phyloP scores from a whole-genome alignment of 768 basidiomycete species.

The Russula sp. region DNA sequence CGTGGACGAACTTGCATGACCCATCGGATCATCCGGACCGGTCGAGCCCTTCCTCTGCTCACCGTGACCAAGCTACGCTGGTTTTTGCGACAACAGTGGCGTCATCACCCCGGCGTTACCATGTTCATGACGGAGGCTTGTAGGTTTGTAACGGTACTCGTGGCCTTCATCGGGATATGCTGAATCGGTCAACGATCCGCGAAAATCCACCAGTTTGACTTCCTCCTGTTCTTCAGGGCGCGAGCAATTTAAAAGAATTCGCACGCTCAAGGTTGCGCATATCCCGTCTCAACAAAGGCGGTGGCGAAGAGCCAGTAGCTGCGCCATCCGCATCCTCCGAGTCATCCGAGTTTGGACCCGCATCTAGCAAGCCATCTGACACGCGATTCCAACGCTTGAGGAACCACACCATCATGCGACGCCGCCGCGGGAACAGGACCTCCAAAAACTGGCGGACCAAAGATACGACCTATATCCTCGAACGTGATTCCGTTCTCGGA shows the following conservation, averaged over 20 bases:
- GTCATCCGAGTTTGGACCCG: not conserved
- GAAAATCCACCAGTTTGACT: slow-evolving; percentile 5
- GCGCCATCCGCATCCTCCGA: not conserved
- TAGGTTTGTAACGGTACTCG: not conserved
- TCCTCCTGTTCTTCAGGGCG: slow-evolving; percentile 21
- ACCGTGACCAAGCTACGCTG: not conserved
- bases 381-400: slow-evolving; percentile 28
- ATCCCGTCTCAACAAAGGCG: not conserved
- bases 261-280: slow-evolving; percentile 9
- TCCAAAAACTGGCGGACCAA: slow-evolving; percentile 44
- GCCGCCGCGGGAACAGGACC: slow-evolving; percentile 31
- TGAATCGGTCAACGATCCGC: not conserved
- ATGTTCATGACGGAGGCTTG: not conserved
- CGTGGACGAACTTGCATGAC: not conserved
- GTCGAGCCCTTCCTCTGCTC: not conserved
- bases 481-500: slow-evolving; percentile 48
- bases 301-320: not conserved
- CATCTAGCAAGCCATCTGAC: slow-evolving; percentile 30
- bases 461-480: slow-evolving; percentile 47
- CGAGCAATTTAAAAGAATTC: slow-evolving; percentile 18
- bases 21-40: slow-evolving; percentile 9
- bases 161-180: slow-evolving; percentile 6
- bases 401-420: slow-evolving; percentile 29
- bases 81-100: not conserved
- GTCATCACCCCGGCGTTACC: not conserved